Evolutionary conservation across 2,329 filamentous ascomycete genomes (phyloP).

Genomic region (Aspergillus sp.): DNA sequence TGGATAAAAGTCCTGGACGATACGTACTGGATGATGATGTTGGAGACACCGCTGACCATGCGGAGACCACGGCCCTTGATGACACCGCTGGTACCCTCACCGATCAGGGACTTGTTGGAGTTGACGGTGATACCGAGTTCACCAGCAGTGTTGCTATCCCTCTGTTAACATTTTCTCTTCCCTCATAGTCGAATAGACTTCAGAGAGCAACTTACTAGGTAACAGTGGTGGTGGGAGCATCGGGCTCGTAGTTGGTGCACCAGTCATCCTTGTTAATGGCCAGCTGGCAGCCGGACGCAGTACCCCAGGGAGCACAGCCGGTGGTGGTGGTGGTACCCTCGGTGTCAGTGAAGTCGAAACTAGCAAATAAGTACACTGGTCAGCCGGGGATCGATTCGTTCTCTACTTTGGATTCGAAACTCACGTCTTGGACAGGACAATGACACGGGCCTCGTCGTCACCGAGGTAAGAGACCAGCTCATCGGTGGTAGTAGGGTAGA

Average conservation of each 20-base stretch:
- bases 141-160: slow-evolving; percentile 53
- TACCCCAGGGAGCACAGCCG: slow-evolving; percentile 61
- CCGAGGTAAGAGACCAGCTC: slow-evolving; percentile 63
- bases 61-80: slow-evolving; percentile 62
- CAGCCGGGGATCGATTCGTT: neutral
- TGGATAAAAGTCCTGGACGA: no score
- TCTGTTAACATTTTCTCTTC: neutral
- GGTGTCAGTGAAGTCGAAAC: slow-evolving; percentile 24
- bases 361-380: neutral
- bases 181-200: no score
- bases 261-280: slow-evolving; percentile 63
- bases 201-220: slow-evolving; percentile 24
- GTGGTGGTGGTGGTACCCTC: slow-evolving; percentile 47
- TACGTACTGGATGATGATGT: slow-evolving; percentile 59
- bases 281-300: slow-evolving; percentile 56
- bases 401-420: neutral
- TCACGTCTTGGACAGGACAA: slow-evolving; percentile 46
- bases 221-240: slow-evolving; percentile 49
- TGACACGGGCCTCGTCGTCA: slow-evolving; percentile 56
- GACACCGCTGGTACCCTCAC: slow-evolving; percentile 54
- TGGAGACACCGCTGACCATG: slow-evolving; percentile 50
- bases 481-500: slow-evolving; percentile 56
- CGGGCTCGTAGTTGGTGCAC: slow-evolving; percentile 62
- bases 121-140: slow-evolving; percentile 54
- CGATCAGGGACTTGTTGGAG: slow-evolving; percentile 61